Evolutionary conservation across 495 filamentous ascomycete genomes (phyloP).

Genomic region (Geopyxis carbonaria): DNA sequence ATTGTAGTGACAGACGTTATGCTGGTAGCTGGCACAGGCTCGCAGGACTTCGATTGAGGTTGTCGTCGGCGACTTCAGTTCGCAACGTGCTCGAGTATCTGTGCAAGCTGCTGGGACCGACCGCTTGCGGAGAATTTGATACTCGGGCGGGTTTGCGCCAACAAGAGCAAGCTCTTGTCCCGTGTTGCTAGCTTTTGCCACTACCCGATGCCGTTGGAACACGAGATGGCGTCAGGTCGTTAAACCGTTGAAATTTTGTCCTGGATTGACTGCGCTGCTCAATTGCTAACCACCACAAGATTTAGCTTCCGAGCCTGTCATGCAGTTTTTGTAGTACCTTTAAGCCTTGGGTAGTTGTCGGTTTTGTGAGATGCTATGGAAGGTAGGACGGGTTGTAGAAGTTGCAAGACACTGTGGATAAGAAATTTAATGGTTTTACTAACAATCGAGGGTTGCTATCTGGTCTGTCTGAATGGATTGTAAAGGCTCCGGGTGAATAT

Average conservation of each 20-base stretch:
- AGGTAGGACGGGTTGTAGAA: background rate
- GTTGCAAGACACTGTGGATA: background rate
- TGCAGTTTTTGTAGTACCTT: too few species aligned
- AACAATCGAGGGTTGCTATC: background rate
- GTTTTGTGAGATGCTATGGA: background rate
- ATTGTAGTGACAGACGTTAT: conserved; percentile 22
- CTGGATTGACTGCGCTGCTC: too few species aligned
- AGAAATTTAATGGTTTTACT: background rate
- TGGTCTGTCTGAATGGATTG: conserved; percentile 1
- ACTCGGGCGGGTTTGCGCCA: background rate
- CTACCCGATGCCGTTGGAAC: too few species aligned
- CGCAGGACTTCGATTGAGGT: background rate
- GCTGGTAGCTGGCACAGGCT: conserved; percentile 2
- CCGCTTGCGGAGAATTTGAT: background rate
- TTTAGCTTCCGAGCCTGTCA: too few species aligned
- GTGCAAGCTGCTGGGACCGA: background rate
- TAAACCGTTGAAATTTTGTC: too few species aligned
- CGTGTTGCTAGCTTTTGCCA: background rate
- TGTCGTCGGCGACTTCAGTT: too few species aligned
- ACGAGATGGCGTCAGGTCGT: too few species aligned
- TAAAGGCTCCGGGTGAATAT: too few species aligned
- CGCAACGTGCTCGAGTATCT: background rate
- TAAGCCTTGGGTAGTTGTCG: background rate
- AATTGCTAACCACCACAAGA: too few species aligned
- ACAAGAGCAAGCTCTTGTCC: background rate